Conservation (phyloP, 768 basidiomycete species). For the Kwoniella europaea region DNA sequence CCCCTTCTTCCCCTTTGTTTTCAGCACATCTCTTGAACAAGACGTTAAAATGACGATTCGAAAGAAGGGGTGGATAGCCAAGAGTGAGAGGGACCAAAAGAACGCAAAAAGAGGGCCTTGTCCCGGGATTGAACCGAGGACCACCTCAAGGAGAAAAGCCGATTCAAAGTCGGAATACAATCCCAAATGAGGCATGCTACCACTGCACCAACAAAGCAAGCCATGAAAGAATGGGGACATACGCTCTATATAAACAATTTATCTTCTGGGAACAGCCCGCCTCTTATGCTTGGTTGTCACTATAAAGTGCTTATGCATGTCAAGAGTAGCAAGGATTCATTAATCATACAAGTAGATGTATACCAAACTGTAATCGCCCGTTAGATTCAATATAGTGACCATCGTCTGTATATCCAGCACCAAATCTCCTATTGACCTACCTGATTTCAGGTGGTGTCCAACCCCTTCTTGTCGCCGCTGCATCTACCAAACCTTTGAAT, state of each 20-base stretch:
- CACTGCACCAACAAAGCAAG: slow-evolving; percentile 15
- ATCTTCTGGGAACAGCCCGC: neutral
- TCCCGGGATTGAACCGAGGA: slow-evolving; percentile 18
- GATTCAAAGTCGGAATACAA: neutral
- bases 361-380: no score
- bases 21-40: neutral
- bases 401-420: neutral
- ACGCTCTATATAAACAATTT: no score
- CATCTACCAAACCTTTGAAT: neutral
- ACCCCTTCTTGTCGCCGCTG: no score
- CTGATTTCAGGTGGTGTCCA: neutral
- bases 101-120: slow-evolving; percentile 5
- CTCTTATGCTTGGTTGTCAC: no score
- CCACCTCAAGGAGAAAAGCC: slow-evolving; percentile 5
- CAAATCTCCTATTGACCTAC: neutral
- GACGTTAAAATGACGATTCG: neutral
- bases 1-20: neutral
- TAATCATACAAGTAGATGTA: no score
- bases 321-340: no score
- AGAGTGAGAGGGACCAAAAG: neutral
- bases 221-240: neutral
- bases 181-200: slow-evolving; percentile 19
- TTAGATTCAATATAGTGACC: neutral
- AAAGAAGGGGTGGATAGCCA: neutral
- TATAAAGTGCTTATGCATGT: no score